Base-by-base conservation (phyloP, 1,139 yeast genomes). In the Sugiyamaella japonica region DNA sequence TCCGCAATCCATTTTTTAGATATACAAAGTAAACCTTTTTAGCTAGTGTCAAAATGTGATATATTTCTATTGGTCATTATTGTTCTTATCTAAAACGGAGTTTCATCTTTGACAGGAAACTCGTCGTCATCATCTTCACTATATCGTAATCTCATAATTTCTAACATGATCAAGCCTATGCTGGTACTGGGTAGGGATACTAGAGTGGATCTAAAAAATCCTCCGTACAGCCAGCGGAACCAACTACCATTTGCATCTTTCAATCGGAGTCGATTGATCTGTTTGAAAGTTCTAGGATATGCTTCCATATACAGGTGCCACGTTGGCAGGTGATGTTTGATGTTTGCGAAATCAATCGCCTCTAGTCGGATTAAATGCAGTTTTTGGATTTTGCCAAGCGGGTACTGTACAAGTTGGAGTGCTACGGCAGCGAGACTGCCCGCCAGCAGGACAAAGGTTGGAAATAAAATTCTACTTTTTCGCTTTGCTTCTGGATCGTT, bases 341-440 rank as follows among this genome's bases (percentile, higher is more conserved):
- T 44, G 39, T 48, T 49, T 20, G 56, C 52, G 55, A 41, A 50
- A 70, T 89, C 96, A 52, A 86, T 75, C 0, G 93, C 86, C 68
- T 89, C 97, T 29, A 90, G 74, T 56, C 96, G 75, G 39, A 90
- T 80, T 47, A 87, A 75, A 69, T 90, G 96, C 38, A 91, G 76
- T 61, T 84, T 85, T 65, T 91, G 98, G 32, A 90, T 71, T 68
- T 87, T 89, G 13, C 84, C 77, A 37, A 91, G 75, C 0, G 98
- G 98, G 63, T 85, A 90, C 63, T 90, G 97, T 7, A 90, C 83
- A 6, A 85, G 78, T 58, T 90, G 83, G 25, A 91, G 73, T 0
- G 90, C 77, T 36, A 85, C 75, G 0, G 97, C 93, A 0, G 98
- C 96, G 3, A 88, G 77, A 12, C 95, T 90, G 8, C 98, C 98